Base-by-base conservation (phyloP, 257 asterid genomes). In the Coffea canephora region DNA sequence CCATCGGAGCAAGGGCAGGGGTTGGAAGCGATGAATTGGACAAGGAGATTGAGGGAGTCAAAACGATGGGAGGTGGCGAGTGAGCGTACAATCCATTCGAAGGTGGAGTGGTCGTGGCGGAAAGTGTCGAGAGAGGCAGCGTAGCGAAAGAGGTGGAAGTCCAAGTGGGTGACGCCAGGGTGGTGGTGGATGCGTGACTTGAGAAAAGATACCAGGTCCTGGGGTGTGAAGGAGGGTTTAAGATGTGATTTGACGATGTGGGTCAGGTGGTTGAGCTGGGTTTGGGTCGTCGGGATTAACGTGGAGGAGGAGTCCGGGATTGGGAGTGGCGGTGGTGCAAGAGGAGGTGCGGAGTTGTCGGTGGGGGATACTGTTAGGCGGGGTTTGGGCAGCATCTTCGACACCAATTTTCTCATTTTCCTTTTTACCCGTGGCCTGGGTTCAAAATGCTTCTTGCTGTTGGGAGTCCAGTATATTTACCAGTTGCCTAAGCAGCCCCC, bases 1-100 rank as follows among this genome's bases (percentile, higher is more conserved):
- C 97, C 97, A 49, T 92, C 94, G n/a, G 97, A 86, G 79, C 98
- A 95, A 0, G 99, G 97, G 88, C 98, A 95, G 31, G 99, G 97
- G 69, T 89, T 91, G 85, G 98, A 80, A 77, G 91, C 90, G 43
- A 93, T 87, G 90, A 92, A 95, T 48, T 86, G 90, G 49, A 95
- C 89, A 48, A 93, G 91, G 36, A 87, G 77, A 3, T 86, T 84
- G 82, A 96, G 95, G 45, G 89, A 87, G 76, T 92, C 93, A 77
- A 94, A 86, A 64, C 98, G 97, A 87, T 91, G 80, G 73, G 97
- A 88, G 80, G 89, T 79, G 27, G 87, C 86, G 68, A 96, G 98
- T 36, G 97, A 83, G 66, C 96, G 96, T 16, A 80, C 91, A 89
- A 94, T 90, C 90, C 89, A 96, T 83, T 91, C 95, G 82, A 91